Evolutionary conservation across 176 grass and related monocot genomes (phyloP).

Genomic region (Tuctoria greenei): DNA sequence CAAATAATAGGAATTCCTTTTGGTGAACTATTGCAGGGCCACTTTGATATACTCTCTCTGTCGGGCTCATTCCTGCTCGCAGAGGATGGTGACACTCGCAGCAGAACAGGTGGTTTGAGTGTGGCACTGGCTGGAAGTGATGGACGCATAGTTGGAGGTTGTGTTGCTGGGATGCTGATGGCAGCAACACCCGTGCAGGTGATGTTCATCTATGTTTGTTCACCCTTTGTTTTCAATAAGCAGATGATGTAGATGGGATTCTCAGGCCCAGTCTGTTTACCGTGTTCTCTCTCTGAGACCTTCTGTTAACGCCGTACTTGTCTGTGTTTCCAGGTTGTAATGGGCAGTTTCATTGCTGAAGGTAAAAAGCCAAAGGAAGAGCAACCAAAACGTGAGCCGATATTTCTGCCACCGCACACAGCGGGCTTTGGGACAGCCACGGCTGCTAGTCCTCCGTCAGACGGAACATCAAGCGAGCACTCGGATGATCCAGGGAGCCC

Average conservation of each 20-base stretch:
- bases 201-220: constrained; percentile 14
- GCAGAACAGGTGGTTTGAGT: constrained; percentile 89
- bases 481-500: constrained; percentile 71
- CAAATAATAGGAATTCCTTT: constrained; percentile 10
- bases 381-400: constrained; percentile 55
- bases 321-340: constrained; percentile 60
- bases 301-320: not conserved
- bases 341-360: constrained; percentile 89
- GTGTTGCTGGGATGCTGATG: constrained; percentile 98
- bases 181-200: constrained; percentile 83
- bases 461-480: constrained; percentile 63
- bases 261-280: no score
- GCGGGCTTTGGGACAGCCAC: constrained; percentile 43
- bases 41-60: constrained; percentile 97
- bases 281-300: not conserved
- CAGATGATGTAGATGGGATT: no score
- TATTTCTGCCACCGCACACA: constrained; percentile 34
- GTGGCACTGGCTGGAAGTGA: constrained; percentile 85
- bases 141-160: constrained; percentile 85
- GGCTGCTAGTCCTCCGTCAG: constrained; percentile 44
- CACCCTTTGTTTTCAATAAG: not conserved
- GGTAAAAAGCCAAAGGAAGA: constrained; percentile 77
- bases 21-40: constrained; percentile 56
- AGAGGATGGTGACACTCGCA: constrained; percentile 86
- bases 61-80: constrained; percentile 89